Conservation (phyloP, 169 alveolate species). For the Babesia sp. region DNA sequence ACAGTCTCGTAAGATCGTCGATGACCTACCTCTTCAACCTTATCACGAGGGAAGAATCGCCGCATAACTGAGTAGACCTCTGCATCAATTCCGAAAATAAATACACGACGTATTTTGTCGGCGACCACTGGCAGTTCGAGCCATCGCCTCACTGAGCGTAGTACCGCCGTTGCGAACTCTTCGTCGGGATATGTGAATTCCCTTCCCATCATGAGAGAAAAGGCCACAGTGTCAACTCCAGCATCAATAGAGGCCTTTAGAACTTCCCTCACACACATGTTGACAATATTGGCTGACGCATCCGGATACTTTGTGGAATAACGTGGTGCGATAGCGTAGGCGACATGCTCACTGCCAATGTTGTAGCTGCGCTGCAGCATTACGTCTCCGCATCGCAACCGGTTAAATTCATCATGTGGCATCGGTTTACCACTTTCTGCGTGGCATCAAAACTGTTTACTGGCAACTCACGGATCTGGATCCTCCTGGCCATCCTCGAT, state of each 20-base stretch:
- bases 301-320: slow-evolving; percentile 60
- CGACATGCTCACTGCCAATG: slow-evolving; percentile 50
- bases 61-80: slow-evolving; percentile 17
- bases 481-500: slow-evolving; percentile 27
- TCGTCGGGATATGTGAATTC: slow-evolving; percentile 32
- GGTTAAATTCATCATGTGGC: slow-evolving; percentile 20
- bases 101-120: slow-evolving; percentile 28
- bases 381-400: slow-evolving; percentile 52
- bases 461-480: slow-evolving; percentile 36
- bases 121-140: slow-evolving; percentile 54
- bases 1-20: too few species aligned
- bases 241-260: slow-evolving; percentile 50
- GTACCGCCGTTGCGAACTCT: slow-evolving; percentile 38
- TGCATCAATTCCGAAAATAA: slow-evolving; percentile 29
- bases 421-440: slow-evolving; percentile 44
- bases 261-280: slow-evolving; percentile 45
- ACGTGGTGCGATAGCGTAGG: slow-evolving; percentile 45
- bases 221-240: slow-evolving; percentile 44
- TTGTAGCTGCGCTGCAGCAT: slow-evolving; percentile 41
- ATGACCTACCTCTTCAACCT: slow-evolving; percentile 37
- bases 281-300: slow-evolving; percentile 54
- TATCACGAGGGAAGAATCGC: slow-evolving; percentile 51
- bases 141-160: slow-evolving; percentile 54
- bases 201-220: slow-evolving; percentile 34
- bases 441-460: neutral